Conservation (phyloP, 176 grass and related monocot species). For the Neostapfia colusana region DNA sequence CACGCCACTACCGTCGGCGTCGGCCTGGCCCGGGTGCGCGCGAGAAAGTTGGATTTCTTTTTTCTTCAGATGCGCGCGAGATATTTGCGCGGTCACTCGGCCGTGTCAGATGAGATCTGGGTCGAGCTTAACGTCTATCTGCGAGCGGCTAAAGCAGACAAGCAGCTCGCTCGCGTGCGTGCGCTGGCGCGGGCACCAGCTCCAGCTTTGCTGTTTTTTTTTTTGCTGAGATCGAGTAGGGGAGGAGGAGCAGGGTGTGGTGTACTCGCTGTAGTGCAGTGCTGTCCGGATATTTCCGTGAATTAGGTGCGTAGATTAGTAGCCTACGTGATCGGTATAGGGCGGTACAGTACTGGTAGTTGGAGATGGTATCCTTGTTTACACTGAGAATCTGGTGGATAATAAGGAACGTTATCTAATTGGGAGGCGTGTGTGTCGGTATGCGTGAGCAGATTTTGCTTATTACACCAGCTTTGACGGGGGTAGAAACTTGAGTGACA, state of each 20-base stretch:
- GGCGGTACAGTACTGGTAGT: neutral
- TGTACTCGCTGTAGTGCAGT: neutral
- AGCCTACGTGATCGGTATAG: neutral
- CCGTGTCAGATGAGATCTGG: neutral
- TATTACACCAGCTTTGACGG: too few species aligned
- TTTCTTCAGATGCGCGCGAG: neutral
- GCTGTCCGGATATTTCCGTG: conserved; percentile 16
- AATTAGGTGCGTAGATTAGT: neutral
- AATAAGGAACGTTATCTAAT: too few species aligned
- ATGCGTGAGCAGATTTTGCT: too few species aligned
- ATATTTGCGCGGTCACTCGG: neutral
- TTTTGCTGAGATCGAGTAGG: neutral
- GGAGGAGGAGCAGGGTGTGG: neutral
- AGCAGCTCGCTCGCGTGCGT: conserved; percentile 2
- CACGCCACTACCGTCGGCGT: neutral
- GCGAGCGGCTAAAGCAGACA: neutral
- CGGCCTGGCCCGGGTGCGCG: neutral
- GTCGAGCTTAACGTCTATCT: neutral
- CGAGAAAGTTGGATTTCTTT: neutral
- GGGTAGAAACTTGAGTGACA: too few species aligned
- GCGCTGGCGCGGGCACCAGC: conserved; percentile 11
- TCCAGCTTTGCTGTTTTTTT: conserved; percentile 4
- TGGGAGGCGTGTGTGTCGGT: too few species aligned
- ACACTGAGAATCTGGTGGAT: too few species aligned
- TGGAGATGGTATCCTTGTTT: neutral